Base-by-base conservation (phyloP, 192 early-diverging fungal species). In the Podila epigama region DNA sequence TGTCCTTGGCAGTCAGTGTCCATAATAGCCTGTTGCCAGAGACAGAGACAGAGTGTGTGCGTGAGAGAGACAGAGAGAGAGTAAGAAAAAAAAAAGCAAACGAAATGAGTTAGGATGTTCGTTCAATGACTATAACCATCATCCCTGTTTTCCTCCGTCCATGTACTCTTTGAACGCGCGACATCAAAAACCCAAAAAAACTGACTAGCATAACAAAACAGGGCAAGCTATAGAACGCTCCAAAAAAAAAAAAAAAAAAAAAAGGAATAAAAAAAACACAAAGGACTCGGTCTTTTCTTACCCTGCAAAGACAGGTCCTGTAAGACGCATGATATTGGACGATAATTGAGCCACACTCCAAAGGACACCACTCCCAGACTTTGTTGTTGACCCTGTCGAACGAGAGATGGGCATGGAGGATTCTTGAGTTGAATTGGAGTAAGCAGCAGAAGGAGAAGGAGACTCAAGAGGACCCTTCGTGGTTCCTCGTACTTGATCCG, bases 251-350 rank as follows among this genome's bases (percentile, higher is more conserved):
- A 41, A 9, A 2, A 41, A 41, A 41, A 2, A 41, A 41, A 41
- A 41, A 2, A 41, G 18, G 18, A 41, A 41, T 2, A 41, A 18
- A 41, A 18, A n/a, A 11, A 48, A 44, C 9, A 44, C 41, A 44
- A n/a, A n/a, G 15, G 27, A 13, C 0, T 22, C 20, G 5, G 5
- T n/a, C 27, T 4, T 51, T 36, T 25, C 58, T 42, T 69, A 69
- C 68, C 68, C 59, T 41, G 68, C 68, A 36, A 69, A 32, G 18
- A 69, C 68, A n/a, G 68, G 68, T 37, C 59, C 68, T 1, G 68
- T 55, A 29, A 69, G 58, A 27, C 68, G 59, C 68, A 69, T 69
- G 18, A 69, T 51, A 39, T 69, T 69, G 15, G 58, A 51, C 11
- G 68, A 69, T 20, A 61, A 58, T 33, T 69, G 59, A 11, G 68